Evolutionary conservation across 345 rosid genomes (phyloP).

Genomic region (Streptanthus diversifolius): DNA sequence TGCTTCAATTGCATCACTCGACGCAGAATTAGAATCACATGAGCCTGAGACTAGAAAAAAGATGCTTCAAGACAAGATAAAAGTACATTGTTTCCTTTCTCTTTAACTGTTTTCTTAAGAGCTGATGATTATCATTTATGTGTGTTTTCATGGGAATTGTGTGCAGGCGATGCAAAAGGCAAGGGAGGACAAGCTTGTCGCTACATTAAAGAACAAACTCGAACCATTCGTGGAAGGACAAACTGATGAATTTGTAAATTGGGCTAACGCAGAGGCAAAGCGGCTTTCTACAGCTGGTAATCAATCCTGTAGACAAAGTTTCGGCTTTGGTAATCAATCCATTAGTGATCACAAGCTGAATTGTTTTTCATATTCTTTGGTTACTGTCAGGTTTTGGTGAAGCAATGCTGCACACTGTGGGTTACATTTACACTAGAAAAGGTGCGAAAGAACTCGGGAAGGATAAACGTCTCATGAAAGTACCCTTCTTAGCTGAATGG

Average conservation of each 20-base stretch:
- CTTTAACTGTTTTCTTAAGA: background rate
- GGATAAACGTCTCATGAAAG: conserved; percentile 79
- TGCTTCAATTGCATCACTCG: conserved; percentile 56
- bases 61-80: conserved; percentile 64
- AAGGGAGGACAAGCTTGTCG: conserved; percentile 69
- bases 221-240: conserved; percentile 70
- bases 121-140: background rate
- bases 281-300: conserved; percentile 79
- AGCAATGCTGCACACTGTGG: conserved; percentile 92
- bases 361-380: background rate
- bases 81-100: conserved; percentile 36
- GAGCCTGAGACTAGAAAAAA: conserved; percentile 47
- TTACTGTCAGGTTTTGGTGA: conserved; percentile 79
- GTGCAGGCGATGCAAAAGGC: conserved; percentile 67
- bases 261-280: conserved; percentile 77
- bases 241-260: conserved; percentile 51
- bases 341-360: background rate
- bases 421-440: conserved; percentile 89
- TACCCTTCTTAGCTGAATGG: conserved; percentile 97
- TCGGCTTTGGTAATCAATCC: background rate
- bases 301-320: background rate
- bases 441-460: conserved; percentile 88
- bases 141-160: background rate
- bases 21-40: conserved; percentile 49
- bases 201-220: conserved; percentile 57